Base-by-base conservation (phyloP, 495 filamentous ascomycete species). In the Filosporella fistucella region DNA sequence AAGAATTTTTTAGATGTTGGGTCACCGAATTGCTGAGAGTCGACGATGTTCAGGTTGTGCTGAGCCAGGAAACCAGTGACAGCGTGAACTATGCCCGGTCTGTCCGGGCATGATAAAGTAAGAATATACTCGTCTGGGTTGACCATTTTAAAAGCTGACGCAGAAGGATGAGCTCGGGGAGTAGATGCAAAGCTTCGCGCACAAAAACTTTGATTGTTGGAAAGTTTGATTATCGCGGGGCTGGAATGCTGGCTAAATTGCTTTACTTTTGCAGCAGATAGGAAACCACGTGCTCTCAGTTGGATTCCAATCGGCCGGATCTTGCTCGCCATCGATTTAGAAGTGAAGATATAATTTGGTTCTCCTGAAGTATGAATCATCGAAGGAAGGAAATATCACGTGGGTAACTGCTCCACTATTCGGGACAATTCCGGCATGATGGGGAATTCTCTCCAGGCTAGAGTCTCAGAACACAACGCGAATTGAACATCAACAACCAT, bases 1-100 rank as follows among this genome's bases (percentile, higher is more conserved):
- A 89, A 89, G 71, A 89, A 89, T 28, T 72, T 79, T 59, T 80
- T 58, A 6, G 76, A 81, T 38, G 66, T 71, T 30, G 75, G 72
- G 58, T 87, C 84, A 10, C 81, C 80, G 68, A 82, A 88, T 63
- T 89, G 85, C 58, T 82, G 82, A 38, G 84, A 76, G 62, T 89
- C 82, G 46, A 86, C 62, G 60, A 89, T 86, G 64, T 84, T 89
- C 63, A 85, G 71, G 60, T 75, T 72, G 58, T 83, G 70, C 42
- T 70, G 61, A 26, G 83, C 81, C 26, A 87, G 73, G 59, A 86
- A 74, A 16, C 78, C 82, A 12, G 85, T 87, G 41, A 89, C 84
- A 32, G 83, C 84, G 61, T 86, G 80, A 34, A 89, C 83, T 59
- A 89, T 87, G 55, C 85, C 85, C 34, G 82, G 72, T 61, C 80